Evolutionary conservation across 768 basidiomycete genomes (phyloP), one percentile per base, ranked within the genome.

Genomic region (Boletus pseudo-olivaceus): DNA sequence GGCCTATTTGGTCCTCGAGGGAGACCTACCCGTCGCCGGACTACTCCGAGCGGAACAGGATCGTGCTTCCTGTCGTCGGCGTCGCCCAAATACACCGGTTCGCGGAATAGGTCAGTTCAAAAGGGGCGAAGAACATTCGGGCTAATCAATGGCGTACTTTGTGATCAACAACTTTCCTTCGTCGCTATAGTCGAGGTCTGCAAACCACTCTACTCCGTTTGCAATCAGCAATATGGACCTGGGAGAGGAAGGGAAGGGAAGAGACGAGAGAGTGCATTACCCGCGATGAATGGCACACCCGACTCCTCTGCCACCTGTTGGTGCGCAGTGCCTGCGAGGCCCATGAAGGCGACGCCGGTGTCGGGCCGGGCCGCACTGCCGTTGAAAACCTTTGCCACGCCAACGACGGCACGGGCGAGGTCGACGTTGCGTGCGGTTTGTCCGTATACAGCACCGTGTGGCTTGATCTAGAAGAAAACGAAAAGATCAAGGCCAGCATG

Each of bases 291-390:
- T 20, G 70, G 73, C 12, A 87, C 79, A 0, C 78, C 80, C 8
- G 76, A 67, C 55, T 82, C 81, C 51, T 75, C 72, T 27, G 82
- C 79, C 1, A 82, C 82, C 10, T 66, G 62, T 51, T 88, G 81
- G 63, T 88, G 87, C 3, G 76, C 75, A 1, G 84, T 83, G 1
- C 83, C 83, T 0, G 84, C 81, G 5, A 89, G 70, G 1, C 86
- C 87, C 60, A 85, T 73, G 59, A 87, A 79, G 0, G 84, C 76
- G 0, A 87, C 74, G 1, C 70, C 60, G 3, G 7, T 35, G 27
- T 69, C 55, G 0, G 63, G 46, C 27, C 29, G 35, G 7, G 51
- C 50, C 3, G 61, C 48, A 60, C 70, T 56, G 59, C 55, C 5
- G 32, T 68, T 65, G 64, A 84, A 88, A 4, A 79, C 65, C 54